Percentiles rank a stretch among this genome's conserved stretches.
phyloP scores from a whole-genome alignment of 306 rosid species.

The Citrullus mucosospermus region DNA sequence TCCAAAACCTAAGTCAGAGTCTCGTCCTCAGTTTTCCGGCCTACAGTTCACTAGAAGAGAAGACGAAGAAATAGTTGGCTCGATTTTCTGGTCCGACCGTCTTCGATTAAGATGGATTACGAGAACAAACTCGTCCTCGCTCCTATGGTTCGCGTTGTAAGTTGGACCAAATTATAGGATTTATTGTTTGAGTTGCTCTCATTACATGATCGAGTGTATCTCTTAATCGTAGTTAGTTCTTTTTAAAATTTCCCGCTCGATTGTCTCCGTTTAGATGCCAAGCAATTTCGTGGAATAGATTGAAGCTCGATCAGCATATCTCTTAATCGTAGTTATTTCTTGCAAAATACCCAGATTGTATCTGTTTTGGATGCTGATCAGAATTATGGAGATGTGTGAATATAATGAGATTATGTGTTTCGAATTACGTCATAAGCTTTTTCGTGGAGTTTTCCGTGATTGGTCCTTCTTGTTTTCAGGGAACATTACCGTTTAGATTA shows the following conservation, averaged over 20 bases:
- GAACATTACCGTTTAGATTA: slow-evolving; percentile 76
- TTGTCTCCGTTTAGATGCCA: background rate
- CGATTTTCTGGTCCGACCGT: background rate
- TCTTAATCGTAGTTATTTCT: background rate
- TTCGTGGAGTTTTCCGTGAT: background rate
- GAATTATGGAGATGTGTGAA: background rate
- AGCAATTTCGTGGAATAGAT: background rate
- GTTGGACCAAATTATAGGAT: slow-evolving; percentile 12
- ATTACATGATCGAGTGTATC: background rate
- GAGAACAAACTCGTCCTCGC: slow-evolving; percentile 66
- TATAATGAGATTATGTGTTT: background rate
- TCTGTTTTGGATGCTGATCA: slow-evolving; percentile 2
- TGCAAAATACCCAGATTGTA: background rate
- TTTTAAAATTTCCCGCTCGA: background rate
- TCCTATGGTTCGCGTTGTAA: slow-evolving; percentile 96
- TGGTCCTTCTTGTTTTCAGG: slow-evolving; percentile 29
- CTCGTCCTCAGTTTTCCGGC: background rate
- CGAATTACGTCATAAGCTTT: background rate
- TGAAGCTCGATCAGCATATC: background rate
- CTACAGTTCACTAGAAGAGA: background rate
- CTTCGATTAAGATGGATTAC: slow-evolving; percentile 44
- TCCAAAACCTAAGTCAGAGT: background rate
- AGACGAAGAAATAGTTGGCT: background rate
- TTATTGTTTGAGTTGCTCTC: background rate
- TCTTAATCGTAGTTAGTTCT: background rate